These are phyloP conservation scores for Zygotorulaspora danielsina DNA, from an alignment of 805 yeast genomes.

Conservation along the genomic window DNA sequence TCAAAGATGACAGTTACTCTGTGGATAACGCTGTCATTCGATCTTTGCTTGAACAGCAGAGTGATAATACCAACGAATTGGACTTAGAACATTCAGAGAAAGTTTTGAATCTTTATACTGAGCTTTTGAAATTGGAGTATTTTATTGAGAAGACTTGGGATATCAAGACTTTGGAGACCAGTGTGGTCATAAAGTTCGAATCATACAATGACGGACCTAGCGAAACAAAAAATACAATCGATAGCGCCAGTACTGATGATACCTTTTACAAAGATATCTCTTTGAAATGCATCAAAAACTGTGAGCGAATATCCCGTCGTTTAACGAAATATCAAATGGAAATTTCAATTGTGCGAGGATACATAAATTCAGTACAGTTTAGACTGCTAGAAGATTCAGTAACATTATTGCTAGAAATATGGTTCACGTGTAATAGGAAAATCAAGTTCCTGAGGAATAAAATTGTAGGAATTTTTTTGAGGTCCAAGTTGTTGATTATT, in stretches of 20 bases:
- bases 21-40: conserved; percentile 8
- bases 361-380: conserved; percentile 35
- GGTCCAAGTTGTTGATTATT: conserved; percentile 59
- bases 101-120: conserved; percentile 28
- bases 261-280: conserved; percentile 52
- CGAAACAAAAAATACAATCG: conserved; percentile 1
- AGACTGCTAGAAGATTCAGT: conserved; percentile 46
- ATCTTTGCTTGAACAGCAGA: conserved; percentile 10
- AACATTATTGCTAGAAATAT: conserved; percentile 30
- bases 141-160: conserved; percentile 34
- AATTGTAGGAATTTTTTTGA: conserved; percentile 56
- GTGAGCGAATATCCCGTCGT: conserved; percentile 37
- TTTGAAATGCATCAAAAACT: conserved; percentile 47
- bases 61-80: conserved; percentile 5
- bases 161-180: conserved; percentile 28
- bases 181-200: conserved; percentile 29
- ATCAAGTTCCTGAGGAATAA: conserved; percentile 36
- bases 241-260: conserved; percentile 15
- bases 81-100: conserved; percentile 26
- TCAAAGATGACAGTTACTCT: conserved; percentile 5
- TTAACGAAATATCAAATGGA: conserved; percentile 18
- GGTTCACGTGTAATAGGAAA: conserved; percentile 22
- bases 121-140: conserved; percentile 27
- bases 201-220: conserved; percentile 8
- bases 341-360: conserved; percentile 15